Evolutionary conservation across 2,329 filamentous ascomycete species (phyloP).

Genomic region (Hysterium pulicare): DNA sequence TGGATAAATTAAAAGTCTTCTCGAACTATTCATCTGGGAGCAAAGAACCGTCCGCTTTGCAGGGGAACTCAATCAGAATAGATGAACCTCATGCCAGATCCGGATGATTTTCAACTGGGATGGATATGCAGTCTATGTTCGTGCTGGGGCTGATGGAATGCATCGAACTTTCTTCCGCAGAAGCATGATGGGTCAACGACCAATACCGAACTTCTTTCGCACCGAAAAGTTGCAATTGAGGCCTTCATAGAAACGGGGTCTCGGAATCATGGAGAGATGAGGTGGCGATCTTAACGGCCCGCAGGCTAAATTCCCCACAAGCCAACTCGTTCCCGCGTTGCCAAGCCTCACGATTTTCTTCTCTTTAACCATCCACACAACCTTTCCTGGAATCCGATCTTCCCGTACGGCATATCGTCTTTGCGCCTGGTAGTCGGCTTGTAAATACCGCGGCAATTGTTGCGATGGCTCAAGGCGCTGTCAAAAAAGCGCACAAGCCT

Average conservation of each 20-base stretch:
- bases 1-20: not conserved
- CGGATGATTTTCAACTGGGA: not conserved
- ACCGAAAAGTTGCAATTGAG: too few species aligned
- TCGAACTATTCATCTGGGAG: not conserved
- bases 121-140: too few species aligned
- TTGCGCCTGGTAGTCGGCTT: too few species aligned
- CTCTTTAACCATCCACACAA: not conserved
- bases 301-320: constrained; percentile 1
- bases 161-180: too few species aligned
- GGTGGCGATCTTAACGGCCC: not conserved
- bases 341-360: constrained; percentile 3
- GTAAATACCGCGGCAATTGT: too few species aligned
- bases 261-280: too few species aligned
- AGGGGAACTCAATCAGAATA: constrained; percentile 1
- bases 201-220: too few species aligned
- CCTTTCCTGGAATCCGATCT: too few species aligned
- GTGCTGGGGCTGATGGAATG: too few species aligned
- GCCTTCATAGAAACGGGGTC: too few species aligned
- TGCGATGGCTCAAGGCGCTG: constrained; percentile 47
- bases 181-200: too few species aligned
- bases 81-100: not conserved
- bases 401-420: too few species aligned
- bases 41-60: constrained; percentile 1
- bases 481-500: constrained; percentile 43
- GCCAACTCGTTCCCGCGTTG: not conserved